These are phyloP conservation scores for Daldinia vernicosa DNA, from an alignment of 495 filamentous ascomycete genomes.

Conservation along the genomic window DNA sequence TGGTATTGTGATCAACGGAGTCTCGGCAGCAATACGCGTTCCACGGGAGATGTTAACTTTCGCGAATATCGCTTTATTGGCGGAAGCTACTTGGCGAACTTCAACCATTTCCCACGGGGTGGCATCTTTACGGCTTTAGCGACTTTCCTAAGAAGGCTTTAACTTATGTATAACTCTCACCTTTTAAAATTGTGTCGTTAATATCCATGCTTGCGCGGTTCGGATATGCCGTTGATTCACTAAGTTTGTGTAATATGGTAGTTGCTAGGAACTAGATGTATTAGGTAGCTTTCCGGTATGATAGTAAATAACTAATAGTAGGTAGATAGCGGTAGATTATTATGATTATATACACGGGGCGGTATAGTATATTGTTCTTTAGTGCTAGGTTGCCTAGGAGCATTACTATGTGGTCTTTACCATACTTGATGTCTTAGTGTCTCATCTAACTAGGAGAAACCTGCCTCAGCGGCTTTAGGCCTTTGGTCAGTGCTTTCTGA, in stretches of 20 bases:
- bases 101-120: conserved; percentile 15
- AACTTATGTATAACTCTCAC: background rate
- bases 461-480: background rate
- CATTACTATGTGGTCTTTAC: background rate
- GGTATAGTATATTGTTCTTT: background rate
- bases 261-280: background rate
- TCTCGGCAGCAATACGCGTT: conserved; percentile 30
- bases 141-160: background rate
- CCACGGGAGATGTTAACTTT: conserved; percentile 21
- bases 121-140: background rate
- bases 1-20: conserved; percentile 22
- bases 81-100: conserved; percentile 1
- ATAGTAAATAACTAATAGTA: background rate
- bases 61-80: conserved; percentile 22
- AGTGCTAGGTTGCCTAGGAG: background rate
- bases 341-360: background rate
- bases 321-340: background rate
- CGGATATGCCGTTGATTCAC: background rate
- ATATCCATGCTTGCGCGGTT: background rate
- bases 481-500: background rate
- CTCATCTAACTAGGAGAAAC: background rate
- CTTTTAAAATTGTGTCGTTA: background rate
- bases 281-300: background rate
- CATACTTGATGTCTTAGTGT: background rate
- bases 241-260: background rate